A percentile compares a stretch with the other conserved stretches of the same genome.
These are phyloP conservation scores for Sonneratia caseolaris DNA, from an alignment of 345 rosid species.

Conservation along the genomic window DNA sequence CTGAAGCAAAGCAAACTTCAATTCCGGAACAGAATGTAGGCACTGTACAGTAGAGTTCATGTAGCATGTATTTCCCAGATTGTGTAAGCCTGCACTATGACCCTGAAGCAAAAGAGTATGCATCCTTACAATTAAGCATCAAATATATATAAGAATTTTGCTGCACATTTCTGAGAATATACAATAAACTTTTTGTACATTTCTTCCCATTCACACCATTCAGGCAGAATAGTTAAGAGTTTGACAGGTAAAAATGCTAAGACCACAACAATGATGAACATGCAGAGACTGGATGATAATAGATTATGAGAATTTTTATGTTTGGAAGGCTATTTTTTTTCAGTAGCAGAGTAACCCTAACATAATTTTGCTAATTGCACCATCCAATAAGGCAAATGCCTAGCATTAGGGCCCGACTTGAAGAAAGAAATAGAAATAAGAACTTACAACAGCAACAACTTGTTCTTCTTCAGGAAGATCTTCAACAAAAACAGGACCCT, in stretches of 20 bases:
- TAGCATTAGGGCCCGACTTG: not conserved
- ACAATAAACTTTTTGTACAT: not conserved
- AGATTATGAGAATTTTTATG: not conserved
- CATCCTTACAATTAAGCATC: not conserved
- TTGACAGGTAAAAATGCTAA: not conserved
- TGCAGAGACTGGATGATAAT: not conserved
- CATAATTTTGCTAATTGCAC: not conserved
- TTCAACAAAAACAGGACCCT: conserved; percentile 83
- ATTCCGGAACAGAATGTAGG: conserved; percentile 93
- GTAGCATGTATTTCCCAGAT: conserved; percentile 96
- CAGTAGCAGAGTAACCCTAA: not conserved
- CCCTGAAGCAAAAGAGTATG: conserved; percentile 43
- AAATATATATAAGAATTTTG: not conserved
- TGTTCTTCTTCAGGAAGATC: conserved; percentile 97
- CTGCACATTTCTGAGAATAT: too few species aligned
- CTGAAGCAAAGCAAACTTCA: conserved; percentile 73
- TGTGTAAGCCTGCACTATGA: conserved; percentile 83
- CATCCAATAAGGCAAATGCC: not conserved
- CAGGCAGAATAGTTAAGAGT: not conserved
- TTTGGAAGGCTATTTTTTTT: not conserved
- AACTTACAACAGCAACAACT: conserved; percentile 53
- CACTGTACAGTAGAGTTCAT: conserved; percentile 98
- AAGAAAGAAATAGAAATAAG: not conserved
- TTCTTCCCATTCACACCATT: not conserved
- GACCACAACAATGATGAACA: not conserved